A percentile compares a stretch with the other conserved stretches of the same genome.
Evolutionary conservation across 2,329 filamentous ascomycete species (phyloP).

Genomic region (Aspergillus arachidicola): DNA sequence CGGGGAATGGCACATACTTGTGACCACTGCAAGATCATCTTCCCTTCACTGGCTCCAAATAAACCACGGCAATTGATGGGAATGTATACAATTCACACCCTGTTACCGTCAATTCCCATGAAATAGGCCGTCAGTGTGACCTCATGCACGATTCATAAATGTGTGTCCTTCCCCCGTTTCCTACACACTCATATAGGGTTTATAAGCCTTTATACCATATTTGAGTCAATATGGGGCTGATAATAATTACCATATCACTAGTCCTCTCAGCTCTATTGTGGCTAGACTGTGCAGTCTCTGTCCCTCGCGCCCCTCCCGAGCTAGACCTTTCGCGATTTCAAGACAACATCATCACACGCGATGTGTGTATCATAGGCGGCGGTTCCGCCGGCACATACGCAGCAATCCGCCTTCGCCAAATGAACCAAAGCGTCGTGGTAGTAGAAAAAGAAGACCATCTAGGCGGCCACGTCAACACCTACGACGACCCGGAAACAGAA

Average conservation of each 20-base stretch:
- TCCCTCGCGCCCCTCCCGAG: neutral
- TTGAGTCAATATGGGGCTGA: neutral
- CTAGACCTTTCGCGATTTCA: neutral
- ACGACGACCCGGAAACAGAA: conserved; percentile 22
- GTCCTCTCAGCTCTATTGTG: neutral
- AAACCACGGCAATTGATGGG: no score
- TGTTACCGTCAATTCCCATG: neutral
- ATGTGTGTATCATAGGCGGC: conserved; percentile 35
- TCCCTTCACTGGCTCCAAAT: no score
- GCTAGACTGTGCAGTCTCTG: neutral
- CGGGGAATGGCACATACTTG: neutral
- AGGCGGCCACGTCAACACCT: conserved; percentile 32
- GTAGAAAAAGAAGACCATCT: conserved; percentile 30
- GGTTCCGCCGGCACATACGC: conserved; percentile 33
- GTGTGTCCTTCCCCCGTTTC: neutral
- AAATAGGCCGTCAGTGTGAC: neutral
- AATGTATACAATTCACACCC: no score
- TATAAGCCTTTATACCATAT: neutral
- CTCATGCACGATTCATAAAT: neutral
- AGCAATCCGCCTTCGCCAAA: conserved; percentile 29
- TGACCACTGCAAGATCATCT: neutral
- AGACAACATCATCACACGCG: conserved; percentile 17
- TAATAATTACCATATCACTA: neutral
- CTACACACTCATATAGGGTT: no score
- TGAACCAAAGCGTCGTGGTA: conserved; percentile 28